Conservation (phyloP, 768 basidiomycete species). For the Tulasnella sp. region DNA sequence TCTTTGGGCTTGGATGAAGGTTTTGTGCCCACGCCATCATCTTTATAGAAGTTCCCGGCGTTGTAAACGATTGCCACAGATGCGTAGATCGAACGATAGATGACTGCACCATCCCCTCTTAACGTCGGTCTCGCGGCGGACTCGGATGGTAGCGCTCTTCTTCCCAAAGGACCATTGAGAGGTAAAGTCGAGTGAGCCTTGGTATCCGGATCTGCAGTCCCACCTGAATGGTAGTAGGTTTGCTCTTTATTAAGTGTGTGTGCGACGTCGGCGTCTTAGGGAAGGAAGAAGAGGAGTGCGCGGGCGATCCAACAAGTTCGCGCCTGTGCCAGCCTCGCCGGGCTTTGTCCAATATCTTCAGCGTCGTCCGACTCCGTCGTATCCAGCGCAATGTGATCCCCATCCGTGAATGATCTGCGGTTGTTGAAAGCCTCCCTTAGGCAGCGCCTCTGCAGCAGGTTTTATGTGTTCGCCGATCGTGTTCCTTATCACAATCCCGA, state of each 20-base stretch:
- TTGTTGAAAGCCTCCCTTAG: not conserved
- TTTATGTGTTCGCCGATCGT: not conserved
- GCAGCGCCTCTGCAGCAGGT: not conserved
- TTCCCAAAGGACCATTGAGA: constrained; percentile 87
- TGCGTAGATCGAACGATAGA: constrained; percentile 60
- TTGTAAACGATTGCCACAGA: constrained; percentile 23
- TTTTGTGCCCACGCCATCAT: constrained; percentile 40
- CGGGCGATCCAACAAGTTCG: too few species aligned
- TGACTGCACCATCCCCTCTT: constrained; percentile 66
- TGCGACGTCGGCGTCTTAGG: not conserved
- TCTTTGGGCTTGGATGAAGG: constrained; percentile 28
- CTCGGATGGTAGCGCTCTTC: constrained; percentile 85
- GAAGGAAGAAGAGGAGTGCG: not conserved
- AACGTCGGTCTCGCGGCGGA: constrained; percentile 66
- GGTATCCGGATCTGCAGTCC: constrained; percentile 4
- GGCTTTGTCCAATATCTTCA: not conserved
- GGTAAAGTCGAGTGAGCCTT: not conserved
- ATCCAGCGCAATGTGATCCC: constrained; percentile 31
- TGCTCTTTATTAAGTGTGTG: not conserved
- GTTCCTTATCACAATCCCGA: not conserved
- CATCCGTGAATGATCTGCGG: not conserved
- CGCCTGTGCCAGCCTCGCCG: too few species aligned
- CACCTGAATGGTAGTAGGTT: not conserved
- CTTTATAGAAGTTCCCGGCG: constrained; percentile 43
- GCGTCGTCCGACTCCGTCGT: constrained; percentile 27